Evolutionary conservation across 352 stramenopile genomes (phyloP).

Genomic region (Phytopythium litorale): DNA sequence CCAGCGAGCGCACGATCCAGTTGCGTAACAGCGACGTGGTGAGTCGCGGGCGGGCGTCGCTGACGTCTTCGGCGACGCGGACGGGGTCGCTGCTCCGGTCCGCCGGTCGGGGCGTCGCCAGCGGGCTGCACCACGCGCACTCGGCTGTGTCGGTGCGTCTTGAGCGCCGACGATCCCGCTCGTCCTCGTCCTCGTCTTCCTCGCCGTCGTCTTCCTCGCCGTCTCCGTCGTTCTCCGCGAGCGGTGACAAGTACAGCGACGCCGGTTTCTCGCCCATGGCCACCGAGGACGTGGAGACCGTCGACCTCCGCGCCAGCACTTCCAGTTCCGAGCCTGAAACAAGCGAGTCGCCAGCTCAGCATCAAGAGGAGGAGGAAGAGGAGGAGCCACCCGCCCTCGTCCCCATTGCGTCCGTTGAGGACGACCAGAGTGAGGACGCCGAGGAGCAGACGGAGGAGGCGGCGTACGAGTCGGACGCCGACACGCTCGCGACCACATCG

Average conservation of each 20-base stretch:
- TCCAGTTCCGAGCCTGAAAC: constrained; percentile 10
- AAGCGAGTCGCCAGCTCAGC: neutral
- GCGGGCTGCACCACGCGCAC: constrained; percentile 37
- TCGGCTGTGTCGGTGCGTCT: constrained; percentile 39
- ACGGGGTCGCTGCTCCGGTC: constrained; percentile 42
- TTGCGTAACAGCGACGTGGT: constrained; percentile 34
- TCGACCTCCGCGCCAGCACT: constrained; percentile 22
- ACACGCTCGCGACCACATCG: constrained; percentile 36
- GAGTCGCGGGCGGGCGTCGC: constrained; percentile 47
- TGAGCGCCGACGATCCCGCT: constrained; percentile 43
- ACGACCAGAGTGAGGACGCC: constrained; percentile 12
- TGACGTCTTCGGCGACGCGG: constrained; percentile 39
- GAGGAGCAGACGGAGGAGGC: constrained; percentile 8
- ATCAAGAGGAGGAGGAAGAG: constrained; percentile 10
- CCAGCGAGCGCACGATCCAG: constrained; percentile 18
- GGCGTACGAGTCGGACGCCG: constrained; percentile 52
- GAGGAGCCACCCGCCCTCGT: constrained; percentile 14
- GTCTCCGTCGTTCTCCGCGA: constrained; percentile 7
- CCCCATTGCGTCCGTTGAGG: constrained; percentile 7
- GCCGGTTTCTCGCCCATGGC: neutral
- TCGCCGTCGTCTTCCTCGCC: neutral
- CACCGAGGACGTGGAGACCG: constrained; percentile 18
- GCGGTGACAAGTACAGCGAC: neutral
- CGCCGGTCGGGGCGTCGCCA: constrained; percentile 39
- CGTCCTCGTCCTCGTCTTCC: constrained; percentile 2